Evolutionary conservation across 345 rosid genomes (phyloP).

Genomic region (Citrus reticulata): DNA sequence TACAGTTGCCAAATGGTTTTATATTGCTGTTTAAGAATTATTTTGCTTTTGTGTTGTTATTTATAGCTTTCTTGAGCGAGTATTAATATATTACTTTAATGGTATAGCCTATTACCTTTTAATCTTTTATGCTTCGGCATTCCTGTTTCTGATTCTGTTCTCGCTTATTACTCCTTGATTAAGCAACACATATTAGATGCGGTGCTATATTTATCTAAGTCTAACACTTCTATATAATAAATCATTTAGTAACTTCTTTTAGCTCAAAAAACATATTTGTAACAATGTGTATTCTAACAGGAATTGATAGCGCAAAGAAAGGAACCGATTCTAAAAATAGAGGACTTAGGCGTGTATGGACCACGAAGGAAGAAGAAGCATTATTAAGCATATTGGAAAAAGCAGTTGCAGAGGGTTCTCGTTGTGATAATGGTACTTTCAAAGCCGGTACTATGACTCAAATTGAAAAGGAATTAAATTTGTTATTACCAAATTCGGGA

Average conservation of each 20-base stretch:
- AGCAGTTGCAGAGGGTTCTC: background rate
- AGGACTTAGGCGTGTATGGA: background rate
- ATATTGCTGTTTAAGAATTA: background rate
- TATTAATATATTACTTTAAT: background rate
- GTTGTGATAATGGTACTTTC: conserved; percentile 4
- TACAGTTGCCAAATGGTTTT: background rate
- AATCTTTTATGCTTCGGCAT: background rate
- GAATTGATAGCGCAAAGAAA: background rate
- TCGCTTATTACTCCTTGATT: background rate
- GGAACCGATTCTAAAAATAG: background rate
- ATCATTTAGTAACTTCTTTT: background rate
- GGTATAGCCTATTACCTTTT: background rate
- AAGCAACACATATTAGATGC: background rate
- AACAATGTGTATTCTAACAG: background rate
- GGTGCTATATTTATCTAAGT: background rate
- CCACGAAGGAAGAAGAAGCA: background rate
- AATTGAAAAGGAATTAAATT: background rate
- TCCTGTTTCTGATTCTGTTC: background rate
- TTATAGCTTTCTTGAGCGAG: background rate
- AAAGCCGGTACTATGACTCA: background rate
- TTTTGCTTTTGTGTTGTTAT: background rate
- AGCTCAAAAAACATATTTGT: background rate
- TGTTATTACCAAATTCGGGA: background rate
- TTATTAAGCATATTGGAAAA: background rate
- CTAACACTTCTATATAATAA: background rate